Conservation (phyloP, 2,329 filamentous ascomycete genomes). For the Setomelanomma holmii region DNA sequence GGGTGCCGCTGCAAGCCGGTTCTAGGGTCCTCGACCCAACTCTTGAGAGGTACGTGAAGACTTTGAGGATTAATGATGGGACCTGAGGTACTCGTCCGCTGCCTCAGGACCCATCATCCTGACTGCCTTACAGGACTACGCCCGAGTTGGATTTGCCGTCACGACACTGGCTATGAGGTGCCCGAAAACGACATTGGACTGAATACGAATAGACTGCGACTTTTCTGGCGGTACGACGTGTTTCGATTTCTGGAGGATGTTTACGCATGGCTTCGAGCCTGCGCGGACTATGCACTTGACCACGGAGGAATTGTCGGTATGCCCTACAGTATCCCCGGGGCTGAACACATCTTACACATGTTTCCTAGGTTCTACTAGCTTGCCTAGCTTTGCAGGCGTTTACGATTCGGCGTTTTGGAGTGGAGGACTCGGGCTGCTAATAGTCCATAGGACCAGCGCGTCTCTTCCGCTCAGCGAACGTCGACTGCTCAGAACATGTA, state of each 20-base stretch:
- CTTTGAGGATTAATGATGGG: slow-evolving; percentile 1
- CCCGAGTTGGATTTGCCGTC: neutral
- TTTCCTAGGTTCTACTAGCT: slow-evolving; percentile 16
- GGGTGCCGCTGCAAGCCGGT: slow-evolving; percentile 38
- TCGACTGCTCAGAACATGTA: slow-evolving; percentile 23
- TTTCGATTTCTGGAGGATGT: neutral
- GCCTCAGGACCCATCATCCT: neutral
- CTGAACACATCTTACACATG: slow-evolving; percentile 21
- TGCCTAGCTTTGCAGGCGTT: slow-evolving; percentile 6
- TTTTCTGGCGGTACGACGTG: neutral
- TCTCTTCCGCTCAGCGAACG: slow-evolving; percentile 19
- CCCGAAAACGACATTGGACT: too few species aligned
- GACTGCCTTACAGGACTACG: neutral
- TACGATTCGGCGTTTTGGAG: slow-evolving; percentile 7
- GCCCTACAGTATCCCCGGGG: neutral
- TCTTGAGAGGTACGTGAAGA: slow-evolving; percentile 22
- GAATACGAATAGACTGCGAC: neutral
- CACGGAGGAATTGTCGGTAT: slow-evolving; percentile 3
- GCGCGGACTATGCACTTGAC: neutral
- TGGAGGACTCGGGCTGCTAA: slow-evolving; percentile 29
- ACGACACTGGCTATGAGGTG: too few species aligned
- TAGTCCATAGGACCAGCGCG: slow-evolving; percentile 30
- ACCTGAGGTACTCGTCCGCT: neutral
- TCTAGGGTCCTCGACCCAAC: slow-evolving; percentile 17
- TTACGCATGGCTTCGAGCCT: neutral